Percentiles rank a stretch among this genome's conserved stretches.
Evolutionary conservation across 2,329 filamentous ascomycete species (phyloP).

Genomic region (Fusarium mangiferae): DNA sequence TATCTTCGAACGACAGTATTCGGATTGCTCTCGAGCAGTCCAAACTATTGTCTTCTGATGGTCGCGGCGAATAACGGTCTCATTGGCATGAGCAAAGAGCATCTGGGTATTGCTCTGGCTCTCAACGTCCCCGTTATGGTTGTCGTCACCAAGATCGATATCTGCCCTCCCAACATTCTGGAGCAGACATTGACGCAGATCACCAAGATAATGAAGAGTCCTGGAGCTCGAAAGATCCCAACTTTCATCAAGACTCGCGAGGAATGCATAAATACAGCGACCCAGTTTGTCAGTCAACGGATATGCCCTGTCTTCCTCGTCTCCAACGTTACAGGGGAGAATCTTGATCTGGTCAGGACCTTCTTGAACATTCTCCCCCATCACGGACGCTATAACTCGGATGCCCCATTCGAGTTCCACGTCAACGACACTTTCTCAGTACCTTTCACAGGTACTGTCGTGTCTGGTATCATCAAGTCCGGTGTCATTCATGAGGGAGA

Average conservation of each 20-base stretch:
- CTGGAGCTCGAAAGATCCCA: constrained; percentile 92
- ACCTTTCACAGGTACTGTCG: constrained; percentile 94
- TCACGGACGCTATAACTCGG: constrained; percentile 89
- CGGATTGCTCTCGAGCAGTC: constrained; percentile 90
- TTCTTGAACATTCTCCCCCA: constrained; percentile 97
- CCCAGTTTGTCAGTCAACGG: constrained; percentile 92
- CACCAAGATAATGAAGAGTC: constrained; percentile 91
- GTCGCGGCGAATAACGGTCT: constrained; percentile 97
- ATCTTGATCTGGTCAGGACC: constrained; percentile 87
- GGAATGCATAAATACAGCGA: constrained; percentile 93
- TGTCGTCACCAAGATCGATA: constrained; percentile 97
- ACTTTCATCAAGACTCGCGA: constrained; percentile 93
- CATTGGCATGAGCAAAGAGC: constrained; percentile 98
- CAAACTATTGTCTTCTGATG: constrained; percentile 98
- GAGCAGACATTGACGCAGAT: constrained; percentile 93
- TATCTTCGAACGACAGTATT: constrained; percentile 98
- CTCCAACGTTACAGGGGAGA: constrained; percentile 95
- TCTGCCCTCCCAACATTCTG: constrained; percentile 94
- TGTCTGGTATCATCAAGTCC: constrained; percentile 90
- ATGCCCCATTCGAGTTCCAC: constrained; percentile 91
- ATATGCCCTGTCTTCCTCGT: constrained; percentile 99
- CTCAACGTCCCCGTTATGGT: constrained; percentile 98
- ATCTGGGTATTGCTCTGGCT: constrained; percentile 92
- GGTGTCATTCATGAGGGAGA: constrained; percentile 93
- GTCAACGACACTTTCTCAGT: constrained; percentile 99